A percentile compares a stretch with the other conserved stretches of the same genome.
Evolutionary conservation across 495 filamentous ascomycete species (phyloP).

Genomic region (Hyaloscypha finlandica): DNA sequence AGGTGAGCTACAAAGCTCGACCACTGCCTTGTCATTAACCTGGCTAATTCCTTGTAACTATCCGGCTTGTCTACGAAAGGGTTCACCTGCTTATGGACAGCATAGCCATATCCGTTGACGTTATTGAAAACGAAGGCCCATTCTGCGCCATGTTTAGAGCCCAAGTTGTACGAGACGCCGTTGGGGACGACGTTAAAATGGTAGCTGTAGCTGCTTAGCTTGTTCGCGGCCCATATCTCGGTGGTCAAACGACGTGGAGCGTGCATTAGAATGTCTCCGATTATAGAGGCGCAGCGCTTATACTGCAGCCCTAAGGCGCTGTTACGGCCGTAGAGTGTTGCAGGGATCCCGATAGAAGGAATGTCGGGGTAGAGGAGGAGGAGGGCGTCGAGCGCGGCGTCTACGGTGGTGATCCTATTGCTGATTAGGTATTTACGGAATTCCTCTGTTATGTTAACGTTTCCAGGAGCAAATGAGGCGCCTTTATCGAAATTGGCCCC

Average conservation of each 20-base stretch:
- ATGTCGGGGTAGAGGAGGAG: constrained; percentile 26
- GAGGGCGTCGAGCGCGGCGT: no score
- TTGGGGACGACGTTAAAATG: constrained; percentile 39
- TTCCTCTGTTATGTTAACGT: no score
- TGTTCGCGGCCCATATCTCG: constrained; percentile 39
- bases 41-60: constrained; percentile 36
- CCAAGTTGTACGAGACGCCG: constrained; percentile 44
- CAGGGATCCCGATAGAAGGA: constrained; percentile 23
- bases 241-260: constrained; percentile 40
- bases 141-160: constrained; percentile 36
- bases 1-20: constrained; percentile 43
- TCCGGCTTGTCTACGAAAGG: constrained; percentile 35
- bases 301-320: constrained; percentile 22
- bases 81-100: constrained; percentile 17
- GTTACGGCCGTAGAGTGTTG: constrained; percentile 9
- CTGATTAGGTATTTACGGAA: no score
- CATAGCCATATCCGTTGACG: constrained; percentile 5
- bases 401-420: no score
- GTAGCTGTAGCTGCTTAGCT: constrained; percentile 44
- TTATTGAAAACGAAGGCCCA: constrained; percentile 17
- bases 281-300: constrained; percentile 37
- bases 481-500: no score
- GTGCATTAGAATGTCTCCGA: constrained; percentile 39
- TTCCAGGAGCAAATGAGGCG: no score
- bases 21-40: constrained; percentile 45